A percentile compares a stretch with the other conserved stretches of the same genome.
Conservation (phyloP, 2,329 filamentous ascomycete species). For the Botrytis byssoidea region DNA sequence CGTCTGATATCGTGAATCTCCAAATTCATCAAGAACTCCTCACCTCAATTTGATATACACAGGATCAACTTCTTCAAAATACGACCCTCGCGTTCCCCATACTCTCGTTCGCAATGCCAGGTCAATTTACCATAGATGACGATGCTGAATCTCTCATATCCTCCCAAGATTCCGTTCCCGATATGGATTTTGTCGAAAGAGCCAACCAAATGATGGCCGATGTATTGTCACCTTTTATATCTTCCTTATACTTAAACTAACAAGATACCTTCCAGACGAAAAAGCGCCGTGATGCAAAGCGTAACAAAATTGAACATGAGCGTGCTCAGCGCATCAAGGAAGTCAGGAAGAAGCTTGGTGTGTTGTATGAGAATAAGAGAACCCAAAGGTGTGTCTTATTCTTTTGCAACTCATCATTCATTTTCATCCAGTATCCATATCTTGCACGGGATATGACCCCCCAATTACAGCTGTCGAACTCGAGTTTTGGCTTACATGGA, state of each 20-base stretch:
- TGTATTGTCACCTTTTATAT: background rate
- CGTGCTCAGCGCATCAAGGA: slow-evolving; percentile 32
- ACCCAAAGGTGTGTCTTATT: slow-evolving; percentile 32
- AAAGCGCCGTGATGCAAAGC: slow-evolving; percentile 33
- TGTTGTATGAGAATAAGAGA: slow-evolving; percentile 29
- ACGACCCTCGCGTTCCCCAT: background rate
- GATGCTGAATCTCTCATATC: background rate
- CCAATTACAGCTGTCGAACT: background rate
- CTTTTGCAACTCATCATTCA: background rate
- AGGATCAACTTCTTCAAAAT: background rate
- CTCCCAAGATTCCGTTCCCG: background rate
- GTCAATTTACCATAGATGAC: background rate
- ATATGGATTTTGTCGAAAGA: slow-evolving; percentile 1
- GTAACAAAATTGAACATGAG: slow-evolving; percentile 33
- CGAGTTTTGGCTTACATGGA: background rate
- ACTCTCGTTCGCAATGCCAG: background rate
- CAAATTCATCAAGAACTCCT: background rate
- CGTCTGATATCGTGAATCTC: background rate
- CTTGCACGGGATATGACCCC: background rate
- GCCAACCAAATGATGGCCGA: slow-evolving; percentile 7
- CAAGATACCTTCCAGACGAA: slow-evolving; percentile 28
- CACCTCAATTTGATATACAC: background rate
- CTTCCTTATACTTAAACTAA: background rate
- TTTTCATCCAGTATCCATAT: background rate
- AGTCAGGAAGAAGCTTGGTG: slow-evolving; percentile 29